These are phyloP conservation scores for Aureobasidium sp. DNA, from an alignment of 2,329 filamentous ascomycete species.

Conservation along the genomic window DNA sequence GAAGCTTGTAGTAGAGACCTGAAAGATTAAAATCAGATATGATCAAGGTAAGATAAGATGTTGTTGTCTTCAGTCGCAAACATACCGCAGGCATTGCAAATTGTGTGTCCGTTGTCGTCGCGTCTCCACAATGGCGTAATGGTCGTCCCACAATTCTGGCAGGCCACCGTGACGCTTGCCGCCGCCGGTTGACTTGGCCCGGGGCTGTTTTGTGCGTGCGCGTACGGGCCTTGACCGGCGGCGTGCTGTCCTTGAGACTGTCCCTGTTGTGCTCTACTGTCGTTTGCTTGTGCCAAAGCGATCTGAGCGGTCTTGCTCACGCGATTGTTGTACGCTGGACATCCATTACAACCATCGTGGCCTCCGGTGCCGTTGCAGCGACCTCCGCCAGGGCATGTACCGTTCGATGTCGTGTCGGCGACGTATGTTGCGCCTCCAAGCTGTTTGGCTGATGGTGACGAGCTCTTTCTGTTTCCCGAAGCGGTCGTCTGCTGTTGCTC, in stretches of 20 bases:
- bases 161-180: constrained; percentile 70
- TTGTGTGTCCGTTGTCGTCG: constrained; percentile 90
- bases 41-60: constrained; percentile 9
- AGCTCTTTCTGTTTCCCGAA: constrained; percentile 9
- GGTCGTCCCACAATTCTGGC: constrained; percentile 93
- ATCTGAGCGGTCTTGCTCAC: constrained; percentile 80
- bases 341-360: constrained; percentile 89
- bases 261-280: background rate
- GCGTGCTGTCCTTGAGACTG: background rate
- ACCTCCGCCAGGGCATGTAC: constrained; percentile 92
- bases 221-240: constrained; percentile 16
- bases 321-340: constrained; percentile 94
- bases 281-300: constrained; percentile 42
- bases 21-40: constrained; percentile 17
- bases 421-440: constrained; percentile 60
- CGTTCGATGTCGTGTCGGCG: constrained; percentile 65
- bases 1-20: constrained; percentile 95
- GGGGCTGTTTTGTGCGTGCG: constrained; percentile 18
- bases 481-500: constrained; percentile 2
- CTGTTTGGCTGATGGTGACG: constrained; percentile 4
- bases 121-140: constrained; percentile 94
- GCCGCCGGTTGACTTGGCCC: constrained; percentile 28
- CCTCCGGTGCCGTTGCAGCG: constrained; percentile 95
- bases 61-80: constrained; percentile 25
- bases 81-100: constrained; percentile 96